Evolutionary conservation across 1,284 basidiomycete species (phyloP), one percentile per base, ranked within the genome.

Genomic region (Entoloma clypeatum): DNA sequence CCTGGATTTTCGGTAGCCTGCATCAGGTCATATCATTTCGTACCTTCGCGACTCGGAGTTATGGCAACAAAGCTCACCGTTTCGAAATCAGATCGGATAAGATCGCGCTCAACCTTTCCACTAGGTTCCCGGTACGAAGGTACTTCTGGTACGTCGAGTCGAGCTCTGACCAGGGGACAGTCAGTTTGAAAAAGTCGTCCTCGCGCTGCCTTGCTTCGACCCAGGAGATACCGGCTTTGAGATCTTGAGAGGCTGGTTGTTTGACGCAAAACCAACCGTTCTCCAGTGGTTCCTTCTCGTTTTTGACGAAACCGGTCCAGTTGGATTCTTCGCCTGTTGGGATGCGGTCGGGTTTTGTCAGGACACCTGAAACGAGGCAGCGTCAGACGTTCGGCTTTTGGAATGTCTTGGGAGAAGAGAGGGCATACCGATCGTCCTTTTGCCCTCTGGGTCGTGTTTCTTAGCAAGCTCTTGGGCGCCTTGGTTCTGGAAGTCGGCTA

Each of bases 271-370:
- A 87, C 82, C 84, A 88, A 7, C 79, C 78, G 41, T 86, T 75
- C 5, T 69, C 60, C 1, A 86, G 64, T 0, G 71, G 54, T 37
- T 81, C 74, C 7, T 66, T 65, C 28, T 81, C 74, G 43, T 81
- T 75, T 5, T 69, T 63, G 19, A 86, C 71, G 32, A 81, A 72
- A 0, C 59, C 56, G 6, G 86, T 45, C 86, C 86, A 89, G 1
- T 51, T 52, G 0, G 56, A 50, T 47, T 86, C 79, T 21, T 86
- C 80, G 0, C 82, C 84, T 0, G 52, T 5, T 0, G 74, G 75
- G 32, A 88, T 84, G 3, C 79, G 75, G 54, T 90, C 87, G 0
- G 86, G 82, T 55, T 89, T 90, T 0, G 86, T 90, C n/a, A 90
- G 67, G 11, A 90, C 86, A 41, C 85, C 86, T 88, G 25, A 17